Conservation (phyloP, 129 eudicot species). For the Erigeron canadensis region DNA sequence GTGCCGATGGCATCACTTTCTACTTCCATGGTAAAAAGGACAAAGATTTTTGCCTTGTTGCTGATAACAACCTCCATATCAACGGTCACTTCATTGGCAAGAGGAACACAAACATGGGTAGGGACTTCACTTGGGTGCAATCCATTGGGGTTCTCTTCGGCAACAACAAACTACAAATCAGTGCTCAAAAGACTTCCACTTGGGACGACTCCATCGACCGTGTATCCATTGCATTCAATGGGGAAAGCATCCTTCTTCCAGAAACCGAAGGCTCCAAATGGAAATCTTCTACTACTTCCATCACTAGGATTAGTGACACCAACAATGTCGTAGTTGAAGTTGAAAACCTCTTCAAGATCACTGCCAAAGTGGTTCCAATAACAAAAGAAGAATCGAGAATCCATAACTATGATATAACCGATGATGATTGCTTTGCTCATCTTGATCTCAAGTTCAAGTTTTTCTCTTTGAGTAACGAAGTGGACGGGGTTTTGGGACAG, state of each 20-base stretch:
- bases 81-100: conserved; percentile 75
- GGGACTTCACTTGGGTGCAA: conserved; percentile 92
- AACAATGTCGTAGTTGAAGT: conserved; percentile 50
- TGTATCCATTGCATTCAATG: conserved; percentile 41
- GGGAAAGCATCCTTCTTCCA: conserved; percentile 33
- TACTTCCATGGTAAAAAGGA: conserved; percentile 77
- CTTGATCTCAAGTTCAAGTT: conserved; percentile 80
- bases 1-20: conserved; percentile 81
- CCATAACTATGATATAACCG: conserved; percentile 56
- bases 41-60: conserved; percentile 65
- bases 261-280: conserved; percentile 49
- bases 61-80: conserved; percentile 66
- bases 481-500: conserved; percentile 64
- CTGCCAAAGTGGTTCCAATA: conserved; percentile 66
- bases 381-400: conserved; percentile 54
- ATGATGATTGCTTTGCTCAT: conserved; percentile 74
- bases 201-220: conserved; percentile 70
- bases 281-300: conserved; percentile 35
- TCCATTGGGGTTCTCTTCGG: conserved; percentile 61
- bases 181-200: conserved; percentile 52
- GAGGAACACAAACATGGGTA: conserved; percentile 53
- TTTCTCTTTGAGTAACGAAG: conserved; percentile 46
- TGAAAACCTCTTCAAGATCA: conserved; percentile 48
- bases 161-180: conserved; percentile 48
- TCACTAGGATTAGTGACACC: conserved; percentile 45